Evolutionary conservation across 257 asterid species (phyloP), one percentile per base, ranked within the genome.

Genomic region (Petrea volubilis): DNA sequence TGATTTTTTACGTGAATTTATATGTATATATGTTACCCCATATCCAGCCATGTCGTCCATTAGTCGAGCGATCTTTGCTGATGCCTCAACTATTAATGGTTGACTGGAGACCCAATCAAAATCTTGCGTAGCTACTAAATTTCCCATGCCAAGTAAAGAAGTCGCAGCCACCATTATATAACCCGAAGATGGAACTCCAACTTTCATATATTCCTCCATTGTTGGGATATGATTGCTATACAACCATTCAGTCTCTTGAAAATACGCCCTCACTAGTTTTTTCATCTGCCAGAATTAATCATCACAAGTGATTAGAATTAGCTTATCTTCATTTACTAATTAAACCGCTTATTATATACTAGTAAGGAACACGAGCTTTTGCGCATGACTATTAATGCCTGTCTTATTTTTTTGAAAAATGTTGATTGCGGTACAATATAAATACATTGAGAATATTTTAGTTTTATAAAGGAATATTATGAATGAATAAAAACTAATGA

Each of bases 31-130:
- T 65, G 49, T 71, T 15, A 33, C 50, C 62, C 27, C 56, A 61
- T 34, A 24, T 60, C 76, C 27, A 47, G 36, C 76, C 76, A 71
- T 80, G 28, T 78, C 84, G 44, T 83, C 81, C 55, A 43, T 59
- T 51, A 83, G 38, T 68, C 88, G 75, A 4, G 41, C 21, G 60
- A 81, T 75, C 9, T 58, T 5, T 13, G 75, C 18, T 1, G 82
- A 21, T 24, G 84, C 72, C 0, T 53, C 41, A 6, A 78, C 66
- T 4, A 75, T 60, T 1, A 40, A n/a, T 0, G 88, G 84, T 8
- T 73, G 72, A 10, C n/a, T 50, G 0, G 77, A 34, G 8, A 67
- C 60, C 86, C 88, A 81, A 7, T 76, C 74, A 29, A 80, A 74
- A 14, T 27, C 77, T 4, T 70, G 73, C 29, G 49, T 59, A 1